Conservation (phyloP, 2,329 filamentous ascomycete species). For the Aureobasidium sp. region DNA sequence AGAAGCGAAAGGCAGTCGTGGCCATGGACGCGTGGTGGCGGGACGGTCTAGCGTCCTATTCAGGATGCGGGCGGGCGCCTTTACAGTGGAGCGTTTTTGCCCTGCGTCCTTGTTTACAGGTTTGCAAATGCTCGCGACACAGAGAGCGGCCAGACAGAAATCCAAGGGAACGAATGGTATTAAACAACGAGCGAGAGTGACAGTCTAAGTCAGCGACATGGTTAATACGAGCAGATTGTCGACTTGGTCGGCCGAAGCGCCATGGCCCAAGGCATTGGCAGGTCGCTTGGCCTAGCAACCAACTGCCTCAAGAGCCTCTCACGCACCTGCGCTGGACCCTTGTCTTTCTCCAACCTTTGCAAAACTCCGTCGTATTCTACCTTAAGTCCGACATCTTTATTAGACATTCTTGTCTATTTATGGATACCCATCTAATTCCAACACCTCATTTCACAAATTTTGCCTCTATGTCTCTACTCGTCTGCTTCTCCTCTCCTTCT, state of each 20-base stretch:
- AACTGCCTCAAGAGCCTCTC: not conserved
- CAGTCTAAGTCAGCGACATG: not conserved
- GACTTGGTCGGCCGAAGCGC: not conserved
- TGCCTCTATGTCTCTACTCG: not conserved
- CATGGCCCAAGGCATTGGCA: not conserved
- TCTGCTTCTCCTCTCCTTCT: not conserved
- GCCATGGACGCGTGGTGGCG: conserved; percentile 1
- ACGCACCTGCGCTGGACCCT: not conserved
- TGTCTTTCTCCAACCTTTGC: not conserved
- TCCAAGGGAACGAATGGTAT: not conserved
- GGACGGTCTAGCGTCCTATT: conserved; percentile 7
- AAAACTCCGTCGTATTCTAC: not conserved
- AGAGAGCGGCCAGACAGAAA: not conserved
- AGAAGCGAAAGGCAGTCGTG: not conserved
- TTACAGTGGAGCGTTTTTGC: not conserved
- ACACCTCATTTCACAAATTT: not conserved
- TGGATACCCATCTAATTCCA: not conserved
- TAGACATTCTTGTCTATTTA: not conserved
- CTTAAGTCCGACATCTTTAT: not conserved
- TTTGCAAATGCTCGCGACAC: not conserved
- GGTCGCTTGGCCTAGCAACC: conserved; percentile 7
- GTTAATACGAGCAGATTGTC: not conserved
- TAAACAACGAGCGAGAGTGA: not conserved
- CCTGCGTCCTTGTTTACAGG: not conserved
- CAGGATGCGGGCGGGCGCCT: not conserved